phyloP scores from a whole-genome alignment of 108 stramenopile genomes.

The Cyclotella distinguenda region DNA sequence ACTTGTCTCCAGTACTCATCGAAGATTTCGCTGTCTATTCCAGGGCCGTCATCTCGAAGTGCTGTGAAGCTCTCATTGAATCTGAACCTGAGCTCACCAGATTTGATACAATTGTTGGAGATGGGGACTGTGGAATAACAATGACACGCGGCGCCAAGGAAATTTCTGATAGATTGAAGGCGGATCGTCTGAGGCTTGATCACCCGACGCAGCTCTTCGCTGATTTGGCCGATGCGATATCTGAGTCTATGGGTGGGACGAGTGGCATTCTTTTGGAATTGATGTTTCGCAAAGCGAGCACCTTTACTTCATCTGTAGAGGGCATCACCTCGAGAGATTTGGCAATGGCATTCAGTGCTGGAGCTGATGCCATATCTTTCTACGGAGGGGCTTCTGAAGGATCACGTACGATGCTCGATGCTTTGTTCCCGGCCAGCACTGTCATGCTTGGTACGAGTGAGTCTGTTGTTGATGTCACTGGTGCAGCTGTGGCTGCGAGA shows the following conservation, averaged over 20 bases:
- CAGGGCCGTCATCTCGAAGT: slow-evolving; percentile 28
- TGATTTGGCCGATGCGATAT: slow-evolving; percentile 78
- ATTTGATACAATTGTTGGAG: slow-evolving; percentile 93
- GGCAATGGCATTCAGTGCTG: slow-evolving; percentile 74
- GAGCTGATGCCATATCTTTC: slow-evolving; percentile 84
- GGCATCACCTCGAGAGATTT: slow-evolving; percentile 54
- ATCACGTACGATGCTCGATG: slow-evolving; percentile 97
- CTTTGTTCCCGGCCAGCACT: slow-evolving; percentile 81
- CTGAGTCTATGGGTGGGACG: slow-evolving; percentile 93
- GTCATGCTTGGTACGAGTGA: slow-evolving; percentile 20
- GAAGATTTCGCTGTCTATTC: slow-evolving; percentile 41
- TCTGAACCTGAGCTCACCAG: slow-evolving; percentile 83
- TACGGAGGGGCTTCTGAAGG: slow-evolving; percentile 93
- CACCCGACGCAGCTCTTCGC: slow-evolving; percentile 68
- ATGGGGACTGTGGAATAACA: slow-evolving; percentile 97
- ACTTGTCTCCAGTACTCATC: slow-evolving; percentile 54
- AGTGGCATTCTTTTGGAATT: slow-evolving; percentile 93
- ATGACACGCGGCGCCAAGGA: slow-evolving; percentile 93
- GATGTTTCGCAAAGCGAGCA: slow-evolving; percentile 84
- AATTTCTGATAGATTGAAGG: slow-evolving; percentile 59
- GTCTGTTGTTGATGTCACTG: slow-evolving; percentile 34
- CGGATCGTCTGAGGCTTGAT: slow-evolving; percentile 27
- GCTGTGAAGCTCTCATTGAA: slow-evolving; percentile 60
- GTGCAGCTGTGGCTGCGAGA: slow-evolving; percentile 70
- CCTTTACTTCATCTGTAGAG: slow-evolving; percentile 40